A percentile compares a stretch with the other conserved stretches of the same genome.
Evolutionary conservation across 768 basidiomycete species (phyloP).

Genomic region (Lactifluus piperatus): DNA sequence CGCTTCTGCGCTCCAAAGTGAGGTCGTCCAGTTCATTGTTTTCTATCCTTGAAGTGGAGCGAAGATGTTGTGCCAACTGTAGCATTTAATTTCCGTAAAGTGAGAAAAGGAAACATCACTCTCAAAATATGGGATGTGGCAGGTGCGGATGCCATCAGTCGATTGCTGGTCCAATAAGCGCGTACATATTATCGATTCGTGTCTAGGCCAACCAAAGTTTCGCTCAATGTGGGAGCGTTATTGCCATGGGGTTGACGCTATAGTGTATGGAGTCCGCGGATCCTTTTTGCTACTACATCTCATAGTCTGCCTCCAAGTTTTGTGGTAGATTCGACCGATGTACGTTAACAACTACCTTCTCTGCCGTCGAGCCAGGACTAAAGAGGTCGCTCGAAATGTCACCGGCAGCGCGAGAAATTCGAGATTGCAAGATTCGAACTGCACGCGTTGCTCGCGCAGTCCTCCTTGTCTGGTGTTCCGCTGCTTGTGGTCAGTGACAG

Average conservation of each 20-base stretch:
- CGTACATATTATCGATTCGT: background rate
- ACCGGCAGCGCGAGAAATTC: conserved; percentile 62
- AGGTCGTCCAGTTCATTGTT: background rate
- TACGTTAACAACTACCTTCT: conserved; percentile 30
- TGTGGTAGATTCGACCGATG: conserved; percentile 88
- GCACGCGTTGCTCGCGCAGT: conserved; percentile 65
- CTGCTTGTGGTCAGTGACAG: conserved; percentile 64
- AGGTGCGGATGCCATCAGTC: conserved; percentile 36
- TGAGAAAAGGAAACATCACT: conserved; percentile 82
- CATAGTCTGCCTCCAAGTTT: conserved; percentile 42
- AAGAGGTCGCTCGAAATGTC: background rate
- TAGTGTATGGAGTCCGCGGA: conserved; percentile 52
- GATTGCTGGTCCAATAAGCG: background rate
- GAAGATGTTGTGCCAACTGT: conserved; percentile 96
- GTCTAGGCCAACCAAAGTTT: conserved; percentile 80
- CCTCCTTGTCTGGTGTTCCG: conserved; percentile 61
- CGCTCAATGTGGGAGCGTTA: conserved; percentile 95
- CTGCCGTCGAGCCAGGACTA: background rate
- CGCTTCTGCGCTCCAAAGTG: background rate
- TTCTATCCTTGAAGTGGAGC: conserved; percentile 55
- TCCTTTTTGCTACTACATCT: background rate
- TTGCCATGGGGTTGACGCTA: conserved; percentile 86
- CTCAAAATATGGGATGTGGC: conserved; percentile 96
- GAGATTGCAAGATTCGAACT: conserved; percentile 78
- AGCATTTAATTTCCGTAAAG: conserved; percentile 85